These are phyloP conservation scores for Dicorynia guianensis DNA, from an alignment of 306 rosid species.

Conservation along the genomic window DNA sequence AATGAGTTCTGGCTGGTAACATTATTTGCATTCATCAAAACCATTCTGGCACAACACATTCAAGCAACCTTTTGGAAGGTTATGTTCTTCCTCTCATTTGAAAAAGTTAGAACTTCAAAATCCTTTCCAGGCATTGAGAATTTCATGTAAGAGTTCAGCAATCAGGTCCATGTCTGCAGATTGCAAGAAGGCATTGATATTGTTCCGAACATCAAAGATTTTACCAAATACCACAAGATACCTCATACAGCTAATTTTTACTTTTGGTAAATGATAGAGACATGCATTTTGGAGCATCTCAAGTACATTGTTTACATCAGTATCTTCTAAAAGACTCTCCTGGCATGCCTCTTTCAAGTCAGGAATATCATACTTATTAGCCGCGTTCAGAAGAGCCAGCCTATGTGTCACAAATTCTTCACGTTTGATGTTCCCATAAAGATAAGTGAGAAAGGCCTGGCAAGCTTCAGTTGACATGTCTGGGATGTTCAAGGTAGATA, in stretches of 20 bases:
- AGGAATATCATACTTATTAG: conserved; percentile 88
- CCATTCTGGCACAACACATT: conserved; percentile 53
- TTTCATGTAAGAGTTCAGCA: conserved; percentile 83
- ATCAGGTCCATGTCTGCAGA: conserved; percentile 86
- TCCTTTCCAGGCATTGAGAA: conserved; percentile 91
- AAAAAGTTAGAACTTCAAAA: conserved; percentile 59
- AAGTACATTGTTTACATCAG: conserved; percentile 85
- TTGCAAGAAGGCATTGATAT: conserved; percentile 80
- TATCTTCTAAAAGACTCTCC: conserved; percentile 91
- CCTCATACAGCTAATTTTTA: conserved; percentile 75
- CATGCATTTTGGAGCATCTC: conserved; percentile 95
- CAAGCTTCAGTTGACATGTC: conserved; percentile 92
- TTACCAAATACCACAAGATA: conserved; percentile 97
- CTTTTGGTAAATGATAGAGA: conserved; percentile 70
- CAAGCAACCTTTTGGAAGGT: conserved; percentile 49
- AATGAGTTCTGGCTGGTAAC: conserved; percentile 44
- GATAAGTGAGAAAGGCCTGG: conserved; percentile 76
- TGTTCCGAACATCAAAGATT: conserved; percentile 76
- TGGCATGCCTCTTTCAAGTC: conserved; percentile 89
- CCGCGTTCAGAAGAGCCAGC: conserved; percentile 81
- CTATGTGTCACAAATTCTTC: conserved; percentile 82
- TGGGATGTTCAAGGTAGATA: conserved; percentile 75
- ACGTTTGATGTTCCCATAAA: conserved; percentile 78
- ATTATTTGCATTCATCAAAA: conserved; percentile 61
- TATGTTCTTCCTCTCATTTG: conserved; percentile 36